Percentiles rank a stretch among this genome's conserved stretches.
phyloP scores from a whole-genome alignment of 106 monocot genomes.

The Agapanthus africanus region DNA sequence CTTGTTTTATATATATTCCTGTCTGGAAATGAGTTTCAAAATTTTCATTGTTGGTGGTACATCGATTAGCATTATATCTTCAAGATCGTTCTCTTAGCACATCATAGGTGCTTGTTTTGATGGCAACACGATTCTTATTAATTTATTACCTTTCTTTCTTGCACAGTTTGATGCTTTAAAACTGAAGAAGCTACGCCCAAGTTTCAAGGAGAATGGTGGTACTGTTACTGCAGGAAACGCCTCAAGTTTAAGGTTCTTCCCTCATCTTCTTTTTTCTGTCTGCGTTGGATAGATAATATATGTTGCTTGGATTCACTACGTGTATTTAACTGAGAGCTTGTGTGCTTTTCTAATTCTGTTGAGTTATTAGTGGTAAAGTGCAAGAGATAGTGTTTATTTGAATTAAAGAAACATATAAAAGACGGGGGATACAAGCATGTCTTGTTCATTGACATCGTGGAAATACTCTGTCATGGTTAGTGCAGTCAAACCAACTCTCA shows the following conservation, averaged over 20 bases:
- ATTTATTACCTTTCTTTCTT: constrained; percentile 10
- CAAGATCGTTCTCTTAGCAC: neutral
- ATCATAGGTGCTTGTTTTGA: neutral
- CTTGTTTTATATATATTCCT: no score
- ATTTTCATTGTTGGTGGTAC: neutral
- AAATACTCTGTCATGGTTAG: no score
- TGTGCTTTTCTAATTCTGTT: neutral
- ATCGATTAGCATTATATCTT: neutral
- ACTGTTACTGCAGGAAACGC: constrained; percentile 86
- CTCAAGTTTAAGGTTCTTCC: constrained; percentile 72
- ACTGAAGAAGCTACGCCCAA: constrained; percentile 71
- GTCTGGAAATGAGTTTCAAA: neutral
- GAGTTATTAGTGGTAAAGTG: neutral
- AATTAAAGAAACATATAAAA: no score
- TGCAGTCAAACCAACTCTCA: no score
- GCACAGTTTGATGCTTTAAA: constrained; percentile 68
- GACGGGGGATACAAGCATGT: no score
- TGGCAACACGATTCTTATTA: neutral
- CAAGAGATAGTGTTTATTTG: no score
- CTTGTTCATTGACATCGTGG: no score
- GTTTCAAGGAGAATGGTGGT: constrained; percentile 83
- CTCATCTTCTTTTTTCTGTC: neutral
- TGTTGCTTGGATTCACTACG: neutral
- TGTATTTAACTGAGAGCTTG: neutral
- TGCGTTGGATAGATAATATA: neutral